phyloP scores from a whole-genome alignment of 108 stramenopile species.

The Epipyxis sp. region DNA sequence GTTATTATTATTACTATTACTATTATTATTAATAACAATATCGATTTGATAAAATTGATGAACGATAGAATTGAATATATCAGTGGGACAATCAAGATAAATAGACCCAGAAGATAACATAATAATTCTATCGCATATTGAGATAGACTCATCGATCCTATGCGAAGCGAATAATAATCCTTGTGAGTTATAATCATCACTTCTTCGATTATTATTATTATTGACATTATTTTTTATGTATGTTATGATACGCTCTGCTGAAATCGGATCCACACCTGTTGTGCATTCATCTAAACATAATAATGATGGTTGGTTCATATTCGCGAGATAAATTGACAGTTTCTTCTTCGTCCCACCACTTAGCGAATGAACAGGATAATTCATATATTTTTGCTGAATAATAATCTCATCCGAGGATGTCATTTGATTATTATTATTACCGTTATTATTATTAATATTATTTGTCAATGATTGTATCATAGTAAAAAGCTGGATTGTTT shows the following conservation, averaged over 20 bases:
- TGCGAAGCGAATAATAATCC: constrained; percentile 17
- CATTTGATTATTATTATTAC: too few relatives aligned
- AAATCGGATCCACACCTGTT: constrained; percentile 21
- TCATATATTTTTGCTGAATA: too few relatives aligned
- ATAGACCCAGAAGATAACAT: background rate
- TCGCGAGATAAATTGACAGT: background rate
- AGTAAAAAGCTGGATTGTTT: background rate
- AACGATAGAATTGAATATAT: background rate
- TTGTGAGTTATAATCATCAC: background rate
- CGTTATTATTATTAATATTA: too few relatives aligned
- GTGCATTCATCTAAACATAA: constrained; percentile 18
- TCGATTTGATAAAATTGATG: background rate
- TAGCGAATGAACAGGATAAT: background rate
- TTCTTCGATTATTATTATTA: background rate
- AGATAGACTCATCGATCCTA: constrained; percentile 12
- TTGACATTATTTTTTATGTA: background rate
- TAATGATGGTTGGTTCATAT: background rate
- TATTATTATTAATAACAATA: background rate
- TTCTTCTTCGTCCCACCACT: constrained; percentile 13
- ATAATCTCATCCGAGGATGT: too few relatives aligned
- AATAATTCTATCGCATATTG: background rate
- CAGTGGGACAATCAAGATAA: background rate
- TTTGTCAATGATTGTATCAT: too few relatives aligned
- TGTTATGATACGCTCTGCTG: background rate
- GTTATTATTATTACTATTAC: too few relatives aligned